Evolutionary conservation across 495 filamentous ascomycete genomes (phyloP), one percentile per base, ranked within the genome.

Genomic region (Cladorrhinum samala): DNA sequence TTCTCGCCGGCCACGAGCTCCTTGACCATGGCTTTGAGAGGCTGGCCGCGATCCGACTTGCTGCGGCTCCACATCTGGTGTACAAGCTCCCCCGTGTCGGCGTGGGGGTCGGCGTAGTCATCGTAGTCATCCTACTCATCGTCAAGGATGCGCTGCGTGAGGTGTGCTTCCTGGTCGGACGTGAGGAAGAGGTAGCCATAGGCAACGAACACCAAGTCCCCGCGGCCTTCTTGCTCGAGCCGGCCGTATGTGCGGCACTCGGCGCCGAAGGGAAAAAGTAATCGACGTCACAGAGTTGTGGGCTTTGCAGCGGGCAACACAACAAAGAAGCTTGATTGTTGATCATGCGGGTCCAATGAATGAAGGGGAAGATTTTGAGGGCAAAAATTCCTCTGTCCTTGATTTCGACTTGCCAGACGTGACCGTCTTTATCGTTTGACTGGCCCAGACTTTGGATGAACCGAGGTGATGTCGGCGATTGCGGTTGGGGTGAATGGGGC

Each of bases 161-260:
- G 25, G 17, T 49, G 37, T 6, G 13, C 40, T 53, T 61, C 58
- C 20, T 61, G 52, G 13, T 52, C 21, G 17, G 47, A 36, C 3
- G 46, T 51, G 7, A 60, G 46, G 14, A 54, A 38, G 50, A 57
- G 47, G 45, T 60, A 60, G 18, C 58, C 50, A 40, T 37, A 45
- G 21, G 49, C 54, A 13, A 18, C 46, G 48, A 57, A 46, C 16
- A 50, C 53, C 36, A 56, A 46, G 33, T 54, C 41, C 30, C 51
- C 46, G 27, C 38, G 27, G 16, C 48, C 23, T 37, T 24, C 18
- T 38, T 60, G 40, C 17, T 56, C 50, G 27, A 60, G 46, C 33
- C 50, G 50, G 40, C 53, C 49, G 40, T 60, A 60, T 14, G 50
- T 50, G 19, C 53, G 46, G 46, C 53, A 60, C 51, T 60, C 53